Percentiles rank a stretch among this genome's conserved stretches.
These are phyloP conservation scores for Epichloe bromicola DNA, from an alignment of 2,329 filamentous ascomycete genomes.

Conservation along the genomic window DNA sequence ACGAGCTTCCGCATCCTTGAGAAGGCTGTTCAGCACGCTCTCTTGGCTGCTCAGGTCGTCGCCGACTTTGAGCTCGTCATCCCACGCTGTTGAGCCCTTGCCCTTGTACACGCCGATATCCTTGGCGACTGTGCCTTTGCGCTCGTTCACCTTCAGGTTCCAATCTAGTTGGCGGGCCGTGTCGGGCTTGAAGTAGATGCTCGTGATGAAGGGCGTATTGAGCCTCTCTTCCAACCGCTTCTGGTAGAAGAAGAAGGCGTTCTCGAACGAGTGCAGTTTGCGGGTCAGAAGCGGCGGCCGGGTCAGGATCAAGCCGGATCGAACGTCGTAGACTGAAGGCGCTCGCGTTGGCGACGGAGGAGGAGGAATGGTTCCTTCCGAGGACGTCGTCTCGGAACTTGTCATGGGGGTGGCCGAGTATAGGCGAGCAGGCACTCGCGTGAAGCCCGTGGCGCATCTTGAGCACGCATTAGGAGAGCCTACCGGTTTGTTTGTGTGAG, in stretches of 20 bases:
- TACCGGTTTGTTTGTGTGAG: conserved; percentile 2
- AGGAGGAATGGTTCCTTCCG: conserved; percentile 9
- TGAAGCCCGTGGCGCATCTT: conserved; percentile 23
- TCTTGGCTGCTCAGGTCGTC: conserved; percentile 53
- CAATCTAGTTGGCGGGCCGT: conserved; percentile 78
- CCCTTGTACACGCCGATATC: conserved; percentile 80
- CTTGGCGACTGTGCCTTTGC: conserved; percentile 58
- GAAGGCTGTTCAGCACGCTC: conserved; percentile 51
- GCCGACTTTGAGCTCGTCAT: conserved; percentile 76
- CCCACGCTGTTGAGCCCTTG: conserved; percentile 60
- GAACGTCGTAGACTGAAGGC: conserved; percentile 33
- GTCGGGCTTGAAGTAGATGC: conserved; percentile 90
- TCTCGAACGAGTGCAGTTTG: conserved; percentile 75
- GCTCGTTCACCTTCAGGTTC: conserved; percentile 71
- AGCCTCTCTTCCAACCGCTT: conserved; percentile 91
- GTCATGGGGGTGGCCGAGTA: conserved; percentile 21
- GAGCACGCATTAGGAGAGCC: conserved; percentile 22
- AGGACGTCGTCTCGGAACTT: conserved; percentile 8
- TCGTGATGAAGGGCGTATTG: conserved; percentile 71
- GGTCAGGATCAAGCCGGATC: conserved; percentile 66
- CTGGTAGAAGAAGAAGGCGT: conserved; percentile 92
- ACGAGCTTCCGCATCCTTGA: conserved; percentile 60
- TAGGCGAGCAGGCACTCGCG: conserved; percentile 18
- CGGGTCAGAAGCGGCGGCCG: conserved; percentile 80
- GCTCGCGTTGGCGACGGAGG: conserved; percentile 6